These are phyloP conservation scores for Diversispora eburnea DNA, from an alignment of 192 early-diverging fungal genomes.

Conservation along the genomic window DNA sequence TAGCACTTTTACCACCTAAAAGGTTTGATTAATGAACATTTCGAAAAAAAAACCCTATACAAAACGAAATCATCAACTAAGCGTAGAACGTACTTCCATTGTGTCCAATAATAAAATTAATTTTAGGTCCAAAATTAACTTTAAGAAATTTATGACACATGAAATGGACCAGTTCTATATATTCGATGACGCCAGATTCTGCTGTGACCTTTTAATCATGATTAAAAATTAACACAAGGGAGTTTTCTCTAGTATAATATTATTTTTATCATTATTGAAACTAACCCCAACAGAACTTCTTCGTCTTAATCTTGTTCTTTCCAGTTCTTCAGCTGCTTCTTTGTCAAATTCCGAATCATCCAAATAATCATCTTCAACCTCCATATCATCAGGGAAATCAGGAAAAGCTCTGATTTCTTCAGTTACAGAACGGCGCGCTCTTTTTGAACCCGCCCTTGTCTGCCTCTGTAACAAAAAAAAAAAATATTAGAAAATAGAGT, in stretches of 20 bases:
- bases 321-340: background rate
- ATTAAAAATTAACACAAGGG: background rate
- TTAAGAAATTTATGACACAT: constrained; percentile 90
- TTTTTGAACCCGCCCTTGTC: constrained; percentile 1
- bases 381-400: background rate
- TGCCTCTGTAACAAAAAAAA: background rate
- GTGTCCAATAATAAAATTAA: constrained; percentile 97
- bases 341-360: background rate
- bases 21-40: too few species aligned
- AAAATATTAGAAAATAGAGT: background rate
- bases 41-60: background rate
- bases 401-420: constrained; percentile 13
- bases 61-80: background rate
- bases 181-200: constrained; percentile 74
- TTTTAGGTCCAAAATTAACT: constrained; percentile 75
- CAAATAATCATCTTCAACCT: background rate
- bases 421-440: constrained; percentile 6
- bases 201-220: constrained; percentile 36
- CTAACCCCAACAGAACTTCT: background rate
- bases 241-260: background rate
- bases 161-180: constrained; percentile 83
- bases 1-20: constrained; percentile 90
- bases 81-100: constrained; percentile 71
- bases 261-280: background rate
- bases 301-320: background rate